Evolutionary conservation across 129 eudicot species (phyloP).

Genomic region (Centella asiatica): DNA sequence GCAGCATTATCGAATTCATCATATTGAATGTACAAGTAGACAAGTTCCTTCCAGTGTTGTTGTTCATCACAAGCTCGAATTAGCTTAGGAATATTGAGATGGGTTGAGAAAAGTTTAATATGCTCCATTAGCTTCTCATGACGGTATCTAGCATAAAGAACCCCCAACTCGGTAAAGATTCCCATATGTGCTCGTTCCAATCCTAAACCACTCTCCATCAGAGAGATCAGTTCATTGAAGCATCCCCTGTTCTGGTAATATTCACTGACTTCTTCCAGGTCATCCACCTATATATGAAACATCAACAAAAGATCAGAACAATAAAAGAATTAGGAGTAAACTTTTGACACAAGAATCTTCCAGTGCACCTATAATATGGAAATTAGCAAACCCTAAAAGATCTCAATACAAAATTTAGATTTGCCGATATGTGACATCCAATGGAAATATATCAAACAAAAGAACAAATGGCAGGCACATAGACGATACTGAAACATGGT

Average conservation of each 20-base stretch:
- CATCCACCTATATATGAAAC: conserved; percentile 45
- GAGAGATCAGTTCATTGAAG: conserved; percentile 56
- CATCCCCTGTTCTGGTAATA: conserved; percentile 68
- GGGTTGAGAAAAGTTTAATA: conserved; percentile 55
- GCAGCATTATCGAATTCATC: conserved; percentile 75
- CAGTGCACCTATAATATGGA: not conserved
- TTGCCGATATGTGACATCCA: too few relatives aligned
- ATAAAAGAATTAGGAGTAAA: not conserved
- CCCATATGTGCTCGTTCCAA: conserved; percentile 78
- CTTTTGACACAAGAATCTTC: not conserved
- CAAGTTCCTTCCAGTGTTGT: conserved; percentile 63
- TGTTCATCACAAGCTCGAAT: conserved; percentile 69
- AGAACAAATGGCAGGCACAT: too few relatives aligned
- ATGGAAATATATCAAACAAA: too few relatives aligned
- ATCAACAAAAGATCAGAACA: not conserved
- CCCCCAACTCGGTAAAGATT: conserved; percentile 61
- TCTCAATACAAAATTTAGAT: too few relatives aligned
- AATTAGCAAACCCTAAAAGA: not conserved
- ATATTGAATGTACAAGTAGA: conserved; percentile 50
- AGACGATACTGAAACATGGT: too few relatives aligned
- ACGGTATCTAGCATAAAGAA: conserved; percentile 65
- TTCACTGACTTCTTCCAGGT: conserved; percentile 61
- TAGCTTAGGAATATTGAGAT: conserved; percentile 60
- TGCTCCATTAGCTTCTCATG: conserved; percentile 76
- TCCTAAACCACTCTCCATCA: conserved; percentile 72